Conservation (phyloP, 768 basidiomycete species). For the Agrocybe chaxingu region DNA sequence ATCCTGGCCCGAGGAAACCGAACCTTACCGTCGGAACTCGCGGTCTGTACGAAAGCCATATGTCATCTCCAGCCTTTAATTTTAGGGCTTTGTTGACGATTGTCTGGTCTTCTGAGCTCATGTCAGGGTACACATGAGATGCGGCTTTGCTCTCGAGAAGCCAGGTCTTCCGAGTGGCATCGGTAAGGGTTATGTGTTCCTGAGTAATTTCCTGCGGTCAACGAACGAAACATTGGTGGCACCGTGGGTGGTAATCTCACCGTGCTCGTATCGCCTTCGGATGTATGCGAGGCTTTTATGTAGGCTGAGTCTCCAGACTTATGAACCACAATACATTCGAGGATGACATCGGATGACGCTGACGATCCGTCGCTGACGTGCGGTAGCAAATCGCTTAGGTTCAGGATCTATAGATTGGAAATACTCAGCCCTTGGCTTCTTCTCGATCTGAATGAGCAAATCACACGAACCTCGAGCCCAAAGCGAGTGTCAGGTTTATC, state of each 20-base stretch:
- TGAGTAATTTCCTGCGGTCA: constrained; percentile 24
- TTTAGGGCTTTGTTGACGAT: constrained; percentile 29
- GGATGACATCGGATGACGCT: constrained; percentile 26
- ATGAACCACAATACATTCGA: constrained; percentile 48
- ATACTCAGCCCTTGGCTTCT: constrained; percentile 13
- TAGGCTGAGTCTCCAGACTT: constrained; percentile 37
- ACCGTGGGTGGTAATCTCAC: constrained; percentile 14
- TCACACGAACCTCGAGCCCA: constrained; percentile 65
- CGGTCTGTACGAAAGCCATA: constrained; percentile 56
- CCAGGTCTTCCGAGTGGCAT: constrained; percentile 45
- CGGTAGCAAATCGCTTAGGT: constrained; percentile 37
- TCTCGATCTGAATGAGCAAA: constrained; percentile 10
- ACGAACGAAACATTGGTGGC: constrained; percentile 4
- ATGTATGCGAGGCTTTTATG: constrained; percentile 36
- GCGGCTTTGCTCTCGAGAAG: constrained; percentile 32
- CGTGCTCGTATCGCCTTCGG: constrained; percentile 17
- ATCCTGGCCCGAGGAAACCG: constrained; percentile 16
- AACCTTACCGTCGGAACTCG: constrained; percentile 48
- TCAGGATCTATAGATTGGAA: constrained; percentile 36
- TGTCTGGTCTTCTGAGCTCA: constrained; percentile 18
- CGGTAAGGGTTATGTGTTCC: constrained; percentile 51
- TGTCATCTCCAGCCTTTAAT: constrained; percentile 46
- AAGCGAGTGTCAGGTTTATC: constrained; percentile 95
- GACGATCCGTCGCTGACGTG: constrained; percentile 25
- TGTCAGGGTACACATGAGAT: constrained; percentile 17